Conservation (phyloP, 129 eudicot genomes). For the Rutidosis leptorrhynchoides region DNA sequence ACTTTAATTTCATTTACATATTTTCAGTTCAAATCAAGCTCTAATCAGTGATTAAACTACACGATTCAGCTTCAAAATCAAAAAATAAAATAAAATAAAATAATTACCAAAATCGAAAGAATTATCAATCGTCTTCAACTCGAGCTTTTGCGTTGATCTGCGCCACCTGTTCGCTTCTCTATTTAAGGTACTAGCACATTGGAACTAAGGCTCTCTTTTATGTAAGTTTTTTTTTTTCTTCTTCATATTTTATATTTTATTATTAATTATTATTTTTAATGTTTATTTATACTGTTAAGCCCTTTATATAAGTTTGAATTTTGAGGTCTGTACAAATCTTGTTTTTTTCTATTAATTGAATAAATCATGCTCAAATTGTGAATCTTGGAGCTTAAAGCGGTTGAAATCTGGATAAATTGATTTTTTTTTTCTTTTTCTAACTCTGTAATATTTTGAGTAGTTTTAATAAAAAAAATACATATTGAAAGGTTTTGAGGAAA, state of each 20-base stretch:
- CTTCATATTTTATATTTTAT: too few species aligned
- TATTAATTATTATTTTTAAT: not conserved
- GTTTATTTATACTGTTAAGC: too few species aligned
- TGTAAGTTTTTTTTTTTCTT: not conserved
- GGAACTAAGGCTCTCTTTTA: not conserved
- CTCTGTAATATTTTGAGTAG: not conserved
- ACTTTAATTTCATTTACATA: not conserved
- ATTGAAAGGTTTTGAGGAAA: not conserved
- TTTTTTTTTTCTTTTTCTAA: not conserved
- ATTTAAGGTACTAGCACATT: not conserved
- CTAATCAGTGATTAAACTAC: not conserved
- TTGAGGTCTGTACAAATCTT: not conserved
- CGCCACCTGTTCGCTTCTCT: not conserved
- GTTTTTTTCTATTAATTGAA: not conserved
- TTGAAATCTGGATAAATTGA: slow-evolving; percentile 1
- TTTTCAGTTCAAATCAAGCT: too few species aligned
- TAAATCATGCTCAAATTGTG: not conserved
- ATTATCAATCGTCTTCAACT: not conserved
- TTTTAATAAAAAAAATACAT: not conserved
- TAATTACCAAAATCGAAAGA: not conserved
- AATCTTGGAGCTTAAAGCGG: slow-evolving; percentile 18
- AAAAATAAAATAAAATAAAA: not conserved
- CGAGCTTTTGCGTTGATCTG: slow-evolving; percentile 18
- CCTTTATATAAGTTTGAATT: slow-evolving; percentile 3
- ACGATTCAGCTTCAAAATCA: not conserved